A percentile compares a stretch with the other conserved stretches of the same genome.
Conservation (phyloP, 441 rosid species). For the Rhodomyrtus psidioides region DNA sequence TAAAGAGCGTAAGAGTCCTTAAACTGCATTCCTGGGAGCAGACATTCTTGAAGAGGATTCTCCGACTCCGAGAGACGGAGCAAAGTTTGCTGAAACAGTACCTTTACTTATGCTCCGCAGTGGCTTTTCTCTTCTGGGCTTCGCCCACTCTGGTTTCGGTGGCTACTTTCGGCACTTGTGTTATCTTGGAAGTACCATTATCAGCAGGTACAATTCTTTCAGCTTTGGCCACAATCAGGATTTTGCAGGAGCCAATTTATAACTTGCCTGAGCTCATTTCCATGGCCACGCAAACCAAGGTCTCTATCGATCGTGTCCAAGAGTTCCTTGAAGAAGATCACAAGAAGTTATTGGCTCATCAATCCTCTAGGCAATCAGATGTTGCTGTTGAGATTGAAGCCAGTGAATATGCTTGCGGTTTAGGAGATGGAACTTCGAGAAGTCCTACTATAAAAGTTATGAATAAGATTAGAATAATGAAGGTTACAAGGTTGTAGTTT, state of each 20-base stretch:
- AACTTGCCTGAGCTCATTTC: slow-evolving; percentile 62
- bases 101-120: slow-evolving; percentile 39
- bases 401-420: slow-evolving; percentile 47
- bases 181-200: slow-evolving; percentile 29
- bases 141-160: slow-evolving; percentile 56
- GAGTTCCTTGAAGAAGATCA: slow-evolving; percentile 47
- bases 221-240: slow-evolving; percentile 56
- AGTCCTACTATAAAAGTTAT: too few species aligned
- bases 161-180: slow-evolving; percentile 43
- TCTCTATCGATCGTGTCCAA: slow-evolving; percentile 48
- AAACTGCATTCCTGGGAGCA: too few species aligned
- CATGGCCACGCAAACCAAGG: slow-evolving; percentile 55
- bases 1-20: too few species aligned
- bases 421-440: too few species aligned
- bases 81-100: too few species aligned
- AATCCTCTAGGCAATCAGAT: slow-evolving; percentile 10
- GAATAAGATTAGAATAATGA: slow-evolving; percentile 29
- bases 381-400: slow-evolving; percentile 22
- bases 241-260: slow-evolving; percentile 61
- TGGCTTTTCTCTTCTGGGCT: slow-evolving; percentile 57
- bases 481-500: slow-evolving; percentile 39
- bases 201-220: slow-evolving; percentile 56
- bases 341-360: slow-evolving; percentile 11
- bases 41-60: too few species aligned
- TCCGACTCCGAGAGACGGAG: too few species aligned